phyloP scores from a whole-genome alignment of 2,329 filamentous ascomycete species.

The Calonectria ilicicola region DNA sequence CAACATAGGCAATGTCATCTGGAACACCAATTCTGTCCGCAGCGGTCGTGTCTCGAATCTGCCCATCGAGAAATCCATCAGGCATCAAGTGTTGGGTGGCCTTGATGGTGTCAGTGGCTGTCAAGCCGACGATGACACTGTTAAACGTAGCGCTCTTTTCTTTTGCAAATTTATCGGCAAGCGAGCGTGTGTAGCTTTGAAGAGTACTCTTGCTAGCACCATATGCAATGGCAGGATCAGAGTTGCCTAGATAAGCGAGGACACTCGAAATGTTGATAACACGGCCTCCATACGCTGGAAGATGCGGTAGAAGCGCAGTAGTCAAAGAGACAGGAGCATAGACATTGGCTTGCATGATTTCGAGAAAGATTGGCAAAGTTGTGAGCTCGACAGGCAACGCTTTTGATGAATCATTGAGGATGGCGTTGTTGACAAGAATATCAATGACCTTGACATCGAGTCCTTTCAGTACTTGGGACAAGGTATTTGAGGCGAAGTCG shows the following conservation, averaged over 20 bases:
- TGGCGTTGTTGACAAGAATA: conserved; percentile 11
- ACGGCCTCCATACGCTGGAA: not conserved
- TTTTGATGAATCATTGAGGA: not conserved
- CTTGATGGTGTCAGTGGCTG: not conserved
- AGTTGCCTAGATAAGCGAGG: not conserved
- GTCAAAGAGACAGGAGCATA: not conserved
- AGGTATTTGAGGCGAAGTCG: not conserved
- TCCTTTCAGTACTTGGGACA: not conserved
- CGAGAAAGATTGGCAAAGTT: not conserved
- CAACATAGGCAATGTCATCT: not conserved
- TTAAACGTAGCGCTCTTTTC: not conserved
- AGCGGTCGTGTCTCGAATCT: not conserved
- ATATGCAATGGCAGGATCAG: not conserved
- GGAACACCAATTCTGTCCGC: not conserved
- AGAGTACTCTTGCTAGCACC: not conserved
- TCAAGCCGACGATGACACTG: not conserved
- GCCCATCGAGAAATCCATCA: not conserved
- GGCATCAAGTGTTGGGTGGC: not conserved
- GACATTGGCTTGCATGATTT: conserved; percentile 5
- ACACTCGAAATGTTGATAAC: conserved; percentile 1
- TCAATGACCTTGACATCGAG: not conserved
- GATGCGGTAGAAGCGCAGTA: not conserved
- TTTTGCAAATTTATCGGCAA: not conserved
- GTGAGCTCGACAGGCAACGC: not conserved
- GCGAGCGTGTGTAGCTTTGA: not conserved